These are phyloP conservation scores for Fulvia fulva DNA, from an alignment of 2,329 filamentous ascomycete genomes.

Conservation along the genomic window DNA sequence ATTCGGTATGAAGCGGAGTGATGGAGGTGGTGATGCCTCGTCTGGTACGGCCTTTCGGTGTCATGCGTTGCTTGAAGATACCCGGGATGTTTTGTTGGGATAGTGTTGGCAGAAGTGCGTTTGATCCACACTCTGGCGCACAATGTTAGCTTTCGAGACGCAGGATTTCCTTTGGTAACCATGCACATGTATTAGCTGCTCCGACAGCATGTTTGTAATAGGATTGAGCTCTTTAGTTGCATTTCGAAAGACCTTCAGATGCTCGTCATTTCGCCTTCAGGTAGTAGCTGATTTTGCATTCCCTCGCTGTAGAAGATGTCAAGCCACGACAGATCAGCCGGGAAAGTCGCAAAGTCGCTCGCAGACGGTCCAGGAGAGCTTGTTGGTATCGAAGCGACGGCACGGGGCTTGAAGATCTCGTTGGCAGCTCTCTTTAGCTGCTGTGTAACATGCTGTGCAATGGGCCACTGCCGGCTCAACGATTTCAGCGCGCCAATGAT, in stretches of 20 bases:
- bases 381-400: conserved; percentile 4
- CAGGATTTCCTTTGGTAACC: background rate
- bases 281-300: conserved; percentile 5
- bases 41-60: background rate
- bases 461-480: conserved; percentile 66
- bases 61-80: conserved; percentile 4
- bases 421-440: conserved; percentile 73
- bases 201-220: background rate
- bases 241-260: too few species aligned
- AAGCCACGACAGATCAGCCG: conserved; percentile 18
- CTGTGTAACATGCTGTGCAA: conserved; percentile 63
- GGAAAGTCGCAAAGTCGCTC: conserved; percentile 3
- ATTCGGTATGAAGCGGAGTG: conserved; percentile 2
- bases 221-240: background rate
- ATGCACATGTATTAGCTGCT: background rate
- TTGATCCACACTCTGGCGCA: background rate
- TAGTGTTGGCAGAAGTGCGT: background rate
- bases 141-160: background rate
- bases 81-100: conserved; percentile 1
- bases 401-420: conserved; percentile 49
- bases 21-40: too few species aligned
- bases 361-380: conserved; percentile 15
- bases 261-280: background rate
- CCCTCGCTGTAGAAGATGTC: conserved; percentile 20
- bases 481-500: conserved; percentile 71